Conservation (phyloP, 2,329 filamentous ascomycete genomes). For the Cladophialophora yegresii region DNA sequence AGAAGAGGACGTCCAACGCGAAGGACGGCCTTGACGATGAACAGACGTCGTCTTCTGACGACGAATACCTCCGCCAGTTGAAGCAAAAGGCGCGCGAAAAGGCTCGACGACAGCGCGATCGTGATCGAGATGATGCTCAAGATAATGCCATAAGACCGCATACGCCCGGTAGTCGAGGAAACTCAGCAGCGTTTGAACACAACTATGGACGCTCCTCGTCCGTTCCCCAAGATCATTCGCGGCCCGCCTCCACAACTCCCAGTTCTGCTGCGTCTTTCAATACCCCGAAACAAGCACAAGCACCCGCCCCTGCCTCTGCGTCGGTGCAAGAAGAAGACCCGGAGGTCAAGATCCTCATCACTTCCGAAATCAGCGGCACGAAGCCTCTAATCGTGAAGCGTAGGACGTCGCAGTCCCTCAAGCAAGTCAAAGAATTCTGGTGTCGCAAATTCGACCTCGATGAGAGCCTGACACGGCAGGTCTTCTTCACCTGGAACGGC, state of each 20-base stretch:
- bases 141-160: not conserved
- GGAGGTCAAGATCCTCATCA: slow-evolving; percentile 66
- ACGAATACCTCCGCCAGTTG: slow-evolving; percentile 48
- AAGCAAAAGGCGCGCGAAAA: slow-evolving; percentile 47
- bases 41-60: slow-evolving; percentile 36
- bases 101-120: slow-evolving; percentile 24
- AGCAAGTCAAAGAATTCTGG: slow-evolving; percentile 70
- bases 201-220: slow-evolving; percentile 7
- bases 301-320: slow-evolving; percentile 11
- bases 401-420: slow-evolving; percentile 67
- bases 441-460: slow-evolving; percentile 61
- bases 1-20: slow-evolving; percentile 1
- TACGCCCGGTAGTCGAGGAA: slow-evolving; percentile 7
- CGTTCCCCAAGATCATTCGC: slow-evolving; percentile 10
- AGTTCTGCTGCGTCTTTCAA: not conserved
- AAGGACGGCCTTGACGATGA: slow-evolving; percentile 11
- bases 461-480: slow-evolving; percentile 51
- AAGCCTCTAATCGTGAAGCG: slow-evolving; percentile 65
- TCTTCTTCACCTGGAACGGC: slow-evolving; percentile 79
- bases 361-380: slow-evolving; percentile 64
- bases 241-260: slow-evolving; percentile 4
- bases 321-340: slow-evolving; percentile 45
- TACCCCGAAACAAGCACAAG: slow-evolving; percentile 12
- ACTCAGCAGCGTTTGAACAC: slow-evolving; percentile 1
- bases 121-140: slow-evolving; percentile 5